Evolutionary conservation across 257 asterid species (phyloP), one percentile per base, ranked within the genome.

Genomic region (Primulina tabacum): DNA sequence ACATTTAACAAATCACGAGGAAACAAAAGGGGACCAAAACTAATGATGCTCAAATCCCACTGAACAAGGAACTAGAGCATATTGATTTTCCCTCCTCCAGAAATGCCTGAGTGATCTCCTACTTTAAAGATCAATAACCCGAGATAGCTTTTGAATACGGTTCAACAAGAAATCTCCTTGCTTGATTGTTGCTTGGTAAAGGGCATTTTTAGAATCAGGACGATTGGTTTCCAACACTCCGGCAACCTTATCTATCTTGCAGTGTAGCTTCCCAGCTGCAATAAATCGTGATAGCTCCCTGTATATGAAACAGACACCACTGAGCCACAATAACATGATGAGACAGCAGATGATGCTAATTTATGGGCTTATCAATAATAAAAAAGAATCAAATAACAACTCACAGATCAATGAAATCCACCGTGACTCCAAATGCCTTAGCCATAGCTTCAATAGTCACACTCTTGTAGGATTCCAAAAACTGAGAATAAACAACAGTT

Each of bases 101-200:
- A 35, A 34, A 63, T 32, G 2, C 65, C 8, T 7, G 52, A 14
- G 8, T 10, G 33, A n/a, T 11, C 38, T 16, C 33, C 50, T 14
- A 59, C 33, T 70, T 89, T 78, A 92, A 64, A 92, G 91, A 86
- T 92, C 97, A 64, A 92, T 92, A 17, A 92, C 97, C 32, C 96
- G 97, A 7, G 97, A 92, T 53, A 92, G 83, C 89, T 92, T 89
- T 85, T 92, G 97, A 53, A 92, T 87, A 33, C 97, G 92, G 77
- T 92, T 92, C 89, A 92, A 76, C 67, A 92, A 77, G 89, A 89
- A 88, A 82, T 92, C 97, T 11, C 97, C 97, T 72, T 92, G 96
- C 89, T 92, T 92, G 82, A 92, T 89, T 2, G 97, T 87, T 32
- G 94, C 85, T 72, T 89, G 96, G 83, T 92, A 92, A 35, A 92